Evolutionary conservation across 352 stramenopile genomes (phyloP), one percentile per base, ranked within the genome.

Genomic region (Aphanomyces stellatus): DNA sequence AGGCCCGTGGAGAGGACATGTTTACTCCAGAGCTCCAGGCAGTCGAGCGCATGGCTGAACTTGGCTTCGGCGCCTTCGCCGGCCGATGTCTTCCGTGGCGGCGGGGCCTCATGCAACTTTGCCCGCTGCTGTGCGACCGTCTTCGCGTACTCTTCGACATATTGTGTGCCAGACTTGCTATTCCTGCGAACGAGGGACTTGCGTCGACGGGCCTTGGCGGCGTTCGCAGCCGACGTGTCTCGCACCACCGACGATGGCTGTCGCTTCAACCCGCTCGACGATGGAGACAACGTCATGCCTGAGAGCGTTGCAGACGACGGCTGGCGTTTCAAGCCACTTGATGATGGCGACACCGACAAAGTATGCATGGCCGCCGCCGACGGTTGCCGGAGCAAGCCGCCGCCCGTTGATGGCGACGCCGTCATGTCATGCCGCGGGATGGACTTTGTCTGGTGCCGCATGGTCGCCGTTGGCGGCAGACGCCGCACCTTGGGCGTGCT

Each of bases 81-180:
- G 8, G 6, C 42, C 5, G 42, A 8, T 51, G 42, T 51, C 13
- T 8, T 24, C 37, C 8, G 17, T 17, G 37, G 8, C 8, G 37
- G 37, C 8, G 8, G 37, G 37, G 37, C n/a, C n/a, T n/a, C n/a
- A n/a, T n/a, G n/a, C n/a, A n/a, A n/a, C n/a, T 33, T 1, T 6
- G 30, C 25, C 10, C 49, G 49, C 30, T 33, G 2, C 19, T 49
- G n/a, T 10, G 25, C 31, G 28, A 64, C 15, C 25, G 22, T 35
- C 4, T 35, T 28, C 4, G 19, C 22, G 37, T 64, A 49, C 55
- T 64, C 55, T 28, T 30, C 55, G 55, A 64, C 5, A n/a, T 64
- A 64, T 24, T 64, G 35, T 13, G 34, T 27, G 2, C 35, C 15
- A 4, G 55, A 37, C 40, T 64, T 64, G 3, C 10, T 25, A 13